These are phyloP conservation scores for Cyathus striatus DNA, from an alignment of 768 basidiomycete species.

Conservation along the genomic window DNA sequence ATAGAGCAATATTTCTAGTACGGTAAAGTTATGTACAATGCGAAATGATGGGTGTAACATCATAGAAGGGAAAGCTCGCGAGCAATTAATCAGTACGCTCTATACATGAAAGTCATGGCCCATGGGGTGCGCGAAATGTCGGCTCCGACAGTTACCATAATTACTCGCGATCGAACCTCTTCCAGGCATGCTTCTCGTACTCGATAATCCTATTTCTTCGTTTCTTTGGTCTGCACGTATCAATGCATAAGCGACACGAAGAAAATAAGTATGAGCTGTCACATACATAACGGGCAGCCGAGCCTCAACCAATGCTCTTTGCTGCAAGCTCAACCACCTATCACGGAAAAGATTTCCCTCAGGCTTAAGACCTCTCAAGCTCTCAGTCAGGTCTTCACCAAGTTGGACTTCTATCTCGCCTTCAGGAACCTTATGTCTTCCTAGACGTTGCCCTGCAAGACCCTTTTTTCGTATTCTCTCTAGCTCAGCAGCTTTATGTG, in stretches of 20 bases:
- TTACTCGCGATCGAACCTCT: constrained; percentile 46
- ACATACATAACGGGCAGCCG: constrained; percentile 73
- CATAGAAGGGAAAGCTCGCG: too few relatives aligned
- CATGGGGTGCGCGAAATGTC: too few relatives aligned
- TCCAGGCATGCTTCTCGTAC: constrained; percentile 80
- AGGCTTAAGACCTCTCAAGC: constrained; percentile 79
- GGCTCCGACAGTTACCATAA: too few relatives aligned
- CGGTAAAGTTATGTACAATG: too few relatives aligned
- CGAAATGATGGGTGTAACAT: too few relatives aligned
- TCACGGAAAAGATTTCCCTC: constrained; percentile 94
- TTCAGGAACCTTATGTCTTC: constrained; percentile 73
- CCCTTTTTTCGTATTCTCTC: constrained; percentile 56
- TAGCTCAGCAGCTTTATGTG: constrained; percentile 36
- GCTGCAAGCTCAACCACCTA: constrained; percentile 82
- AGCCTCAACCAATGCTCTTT: constrained; percentile 83
- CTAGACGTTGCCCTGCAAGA: constrained; percentile 68
- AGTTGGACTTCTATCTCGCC: constrained; percentile 78
- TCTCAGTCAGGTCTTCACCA: constrained; percentile 87
- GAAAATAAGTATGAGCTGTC: not conserved
- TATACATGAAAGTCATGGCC: too few relatives aligned
- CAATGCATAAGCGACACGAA: constrained; percentile 1
- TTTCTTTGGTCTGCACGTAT: constrained; percentile 40
- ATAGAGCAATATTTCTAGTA: too few relatives aligned
- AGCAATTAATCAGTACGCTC: too few relatives aligned
- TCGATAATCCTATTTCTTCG: constrained; percentile 49